phyloP scores from a whole-genome alignment of 371 early-diverging fungal species.

The Chytridium lagenaria region DNA sequence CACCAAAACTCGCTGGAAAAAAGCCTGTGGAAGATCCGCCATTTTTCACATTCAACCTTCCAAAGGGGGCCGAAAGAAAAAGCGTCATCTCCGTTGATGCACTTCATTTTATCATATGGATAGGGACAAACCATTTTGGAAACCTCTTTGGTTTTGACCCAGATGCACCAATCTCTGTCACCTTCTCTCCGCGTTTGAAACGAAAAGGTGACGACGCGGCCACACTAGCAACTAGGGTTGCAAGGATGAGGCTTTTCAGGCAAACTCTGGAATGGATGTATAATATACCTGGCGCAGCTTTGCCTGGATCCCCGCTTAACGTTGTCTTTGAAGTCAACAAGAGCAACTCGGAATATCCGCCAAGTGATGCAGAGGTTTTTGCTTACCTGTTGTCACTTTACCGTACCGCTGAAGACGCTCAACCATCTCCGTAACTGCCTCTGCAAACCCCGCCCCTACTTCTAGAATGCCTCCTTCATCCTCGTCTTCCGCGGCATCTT shows the following conservation, averaged over 20 bases:
- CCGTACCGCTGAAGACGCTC: neutral
- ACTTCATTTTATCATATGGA: conserved; percentile 28
- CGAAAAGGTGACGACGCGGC: conserved; percentile 27
- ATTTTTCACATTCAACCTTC: neutral
- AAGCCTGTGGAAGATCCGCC: neutral
- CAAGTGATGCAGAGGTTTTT: conserved; percentile 35
- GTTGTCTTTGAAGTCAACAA: too few species aligned
- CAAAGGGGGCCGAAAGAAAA: too few species aligned
- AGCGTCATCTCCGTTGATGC: neutral
- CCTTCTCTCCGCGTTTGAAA: neutral
- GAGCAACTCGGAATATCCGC: neutral
- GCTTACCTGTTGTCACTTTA: conserved; percentile 30
- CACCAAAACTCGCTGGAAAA: neutral
- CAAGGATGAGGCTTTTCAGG: conserved; percentile 20
- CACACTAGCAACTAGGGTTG: conserved; percentile 8
- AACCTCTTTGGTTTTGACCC: conserved; percentile 38
- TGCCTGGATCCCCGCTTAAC: conserved; percentile 14
- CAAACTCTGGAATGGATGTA: conserved; percentile 34
- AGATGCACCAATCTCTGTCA: conserved; percentile 14
- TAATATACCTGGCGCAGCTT: conserved; percentile 15
- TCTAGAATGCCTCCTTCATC: too few species aligned
- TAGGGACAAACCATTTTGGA: conserved; percentile 27
- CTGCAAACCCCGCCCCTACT: too few species aligned
- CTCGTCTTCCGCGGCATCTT: neutral
- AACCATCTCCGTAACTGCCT: too few species aligned